phyloP scores from a whole-genome alignment of 345 rosid genomes.

The Acer negundo region DNA sequence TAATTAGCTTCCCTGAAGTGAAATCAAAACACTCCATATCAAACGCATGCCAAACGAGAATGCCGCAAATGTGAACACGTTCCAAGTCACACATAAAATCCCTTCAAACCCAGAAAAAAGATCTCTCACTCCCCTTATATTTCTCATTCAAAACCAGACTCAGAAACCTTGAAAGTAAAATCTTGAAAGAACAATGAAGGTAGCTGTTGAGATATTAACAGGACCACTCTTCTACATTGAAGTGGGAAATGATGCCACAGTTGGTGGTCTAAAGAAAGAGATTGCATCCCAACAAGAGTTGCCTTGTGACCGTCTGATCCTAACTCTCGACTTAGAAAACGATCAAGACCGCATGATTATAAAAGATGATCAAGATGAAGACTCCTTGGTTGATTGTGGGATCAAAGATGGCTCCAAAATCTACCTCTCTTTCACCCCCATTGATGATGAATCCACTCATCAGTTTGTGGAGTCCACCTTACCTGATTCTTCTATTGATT shows the following conservation, averaged over 20 bases:
- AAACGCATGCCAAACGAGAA: constrained; percentile 27
- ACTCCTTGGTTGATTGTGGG: constrained; percentile 46
- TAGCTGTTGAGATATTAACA: constrained; percentile 72
- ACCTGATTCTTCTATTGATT: background rate
- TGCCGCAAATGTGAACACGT: constrained; percentile 29
- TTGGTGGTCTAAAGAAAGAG: constrained; percentile 58
- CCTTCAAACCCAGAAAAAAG: background rate
- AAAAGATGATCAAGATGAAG: constrained; percentile 40
- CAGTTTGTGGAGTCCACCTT: background rate
- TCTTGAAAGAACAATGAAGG: constrained; percentile 45
- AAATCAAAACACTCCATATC: background rate
- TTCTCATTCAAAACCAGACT: background rate
- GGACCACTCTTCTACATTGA: constrained; percentile 53
- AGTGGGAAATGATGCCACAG: constrained; percentile 49
- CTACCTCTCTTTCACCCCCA: constrained; percentile 57
- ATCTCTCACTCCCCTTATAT: background rate
- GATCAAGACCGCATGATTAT: constrained; percentile 19
- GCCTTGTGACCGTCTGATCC: constrained; percentile 54
- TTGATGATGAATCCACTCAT: constrained; percentile 23
- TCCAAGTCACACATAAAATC: constrained; percentile 11
- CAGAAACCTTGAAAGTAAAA: background rate
- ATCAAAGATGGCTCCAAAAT: constrained; percentile 56
- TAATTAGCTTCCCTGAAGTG: no score
- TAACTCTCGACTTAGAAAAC: constrained; percentile 30
- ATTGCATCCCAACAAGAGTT: constrained; percentile 47